A percentile compares a stretch with the other conserved stretches of the same genome.
phyloP scores from a whole-genome alignment of 352 stramenopile species.

The Pythium angustatum region DNA sequence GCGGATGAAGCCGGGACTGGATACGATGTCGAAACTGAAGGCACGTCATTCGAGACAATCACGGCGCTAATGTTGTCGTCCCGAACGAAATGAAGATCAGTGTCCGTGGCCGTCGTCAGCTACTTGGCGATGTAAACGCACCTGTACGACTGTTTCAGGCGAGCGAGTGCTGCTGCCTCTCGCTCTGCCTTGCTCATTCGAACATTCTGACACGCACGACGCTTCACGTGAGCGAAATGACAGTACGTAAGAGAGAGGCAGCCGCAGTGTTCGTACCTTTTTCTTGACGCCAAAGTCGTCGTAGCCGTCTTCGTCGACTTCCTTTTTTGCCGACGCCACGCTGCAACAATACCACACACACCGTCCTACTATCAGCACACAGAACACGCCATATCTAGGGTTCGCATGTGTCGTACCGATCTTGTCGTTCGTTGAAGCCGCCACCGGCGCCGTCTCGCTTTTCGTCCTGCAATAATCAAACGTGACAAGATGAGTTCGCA shows the following conservation, averaged over 20 bases:
- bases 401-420: conserved; percentile 45
- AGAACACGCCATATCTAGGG: no score
- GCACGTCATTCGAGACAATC: conserved; percentile 19
- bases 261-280: conserved; percentile 37
- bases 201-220: conserved; percentile 35
- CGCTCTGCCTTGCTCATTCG: conserved; percentile 76
- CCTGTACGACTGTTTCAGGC: conserved; percentile 83
- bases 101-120: no score
- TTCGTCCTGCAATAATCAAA: conserved; percentile 49
- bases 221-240: background rate
- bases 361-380: no score
- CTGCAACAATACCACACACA: conserved; percentile 18
- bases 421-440: conserved; percentile 84
- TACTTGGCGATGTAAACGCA: no score
- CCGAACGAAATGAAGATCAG: background rate
- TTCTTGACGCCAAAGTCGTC: conserved; percentile 88
- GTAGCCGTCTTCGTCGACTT: conserved; percentile 85
- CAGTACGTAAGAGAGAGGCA: background rate
- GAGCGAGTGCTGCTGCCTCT: conserved; percentile 77
- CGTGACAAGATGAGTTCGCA: background rate
- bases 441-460: conserved; percentile 75
- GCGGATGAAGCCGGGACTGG: background rate
- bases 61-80: conserved; percentile 5
- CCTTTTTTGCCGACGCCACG: conserved; percentile 69
- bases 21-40: conserved; percentile 1